Conservation (phyloP, 1,284 basidiomycete genomes). For the Tilletiaria anomala region DNA sequence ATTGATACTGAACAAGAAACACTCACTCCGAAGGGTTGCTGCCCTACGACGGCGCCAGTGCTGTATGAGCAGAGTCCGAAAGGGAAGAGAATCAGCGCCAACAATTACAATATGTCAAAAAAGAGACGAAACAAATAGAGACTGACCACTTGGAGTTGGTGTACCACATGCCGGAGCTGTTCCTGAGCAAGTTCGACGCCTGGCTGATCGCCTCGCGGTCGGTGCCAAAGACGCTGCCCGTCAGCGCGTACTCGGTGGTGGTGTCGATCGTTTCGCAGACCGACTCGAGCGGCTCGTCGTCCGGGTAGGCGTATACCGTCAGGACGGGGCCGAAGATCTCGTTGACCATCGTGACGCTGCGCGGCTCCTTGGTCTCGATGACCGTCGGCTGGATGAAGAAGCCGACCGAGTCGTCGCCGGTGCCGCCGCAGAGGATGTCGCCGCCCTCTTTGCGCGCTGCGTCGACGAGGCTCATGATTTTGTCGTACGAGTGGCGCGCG, state of each 20-base stretch:
- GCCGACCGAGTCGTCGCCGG: slow-evolving; percentile 70
- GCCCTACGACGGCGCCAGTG: slow-evolving; percentile 61
- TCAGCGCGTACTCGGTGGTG: slow-evolving; percentile 72
- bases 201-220: slow-evolving; percentile 32
- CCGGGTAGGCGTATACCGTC: slow-evolving; percentile 50
- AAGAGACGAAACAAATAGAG: too few relatives aligned
- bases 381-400: slow-evolving; percentile 91
- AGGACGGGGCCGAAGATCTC: slow-evolving; percentile 92
- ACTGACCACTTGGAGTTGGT: slow-evolving; percentile 49
- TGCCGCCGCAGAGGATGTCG: slow-evolving; percentile 73
- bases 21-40: slow-evolving; percentile 98
- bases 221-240: slow-evolving; percentile 35
- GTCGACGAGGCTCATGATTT: slow-evolving; percentile 67
- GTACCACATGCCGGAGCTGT: slow-evolving; percentile 39
- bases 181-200: slow-evolving; percentile 35
- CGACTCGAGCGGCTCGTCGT: slow-evolving; percentile 54
- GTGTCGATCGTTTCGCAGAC: slow-evolving; percentile 74
- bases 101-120: too few relatives aligned
- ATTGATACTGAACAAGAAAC: too few relatives aligned
- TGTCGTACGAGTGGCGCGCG: slow-evolving; percentile 70
- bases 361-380: slow-evolving; percentile 82
- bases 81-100: too few relatives aligned
- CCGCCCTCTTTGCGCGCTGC: slow-evolving; percentile 79
- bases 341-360: slow-evolving; percentile 76
- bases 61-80: too few relatives aligned